These are phyloP conservation scores for Fusarium albosuccineum DNA, from an alignment of 2,329 filamentous ascomycete genomes.

Conservation along the genomic window DNA sequence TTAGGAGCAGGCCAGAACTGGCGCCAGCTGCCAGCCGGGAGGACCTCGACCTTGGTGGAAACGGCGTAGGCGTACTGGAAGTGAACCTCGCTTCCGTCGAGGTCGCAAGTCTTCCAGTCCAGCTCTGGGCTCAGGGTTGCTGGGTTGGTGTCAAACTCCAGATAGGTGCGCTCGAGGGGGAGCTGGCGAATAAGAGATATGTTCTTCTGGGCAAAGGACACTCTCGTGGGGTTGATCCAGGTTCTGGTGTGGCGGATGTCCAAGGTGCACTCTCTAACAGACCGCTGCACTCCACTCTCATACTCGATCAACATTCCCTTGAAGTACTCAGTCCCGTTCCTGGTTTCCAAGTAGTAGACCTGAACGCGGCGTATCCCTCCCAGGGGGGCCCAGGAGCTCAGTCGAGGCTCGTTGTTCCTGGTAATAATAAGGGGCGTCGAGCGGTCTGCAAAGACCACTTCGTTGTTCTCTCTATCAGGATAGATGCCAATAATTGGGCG, in stretches of 20 bases:
- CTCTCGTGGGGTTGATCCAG: not conserved
- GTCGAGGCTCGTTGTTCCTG: not conserved
- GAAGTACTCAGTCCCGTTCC: not conserved
- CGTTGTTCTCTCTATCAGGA: not conserved
- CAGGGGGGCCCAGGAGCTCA: conserved; percentile 8
- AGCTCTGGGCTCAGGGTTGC: too few relatives aligned
- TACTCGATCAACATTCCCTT: not conserved
- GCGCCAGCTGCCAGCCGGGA: conserved; percentile 3
- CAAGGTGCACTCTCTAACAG: not conserved
- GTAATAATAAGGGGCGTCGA: too few relatives aligned
- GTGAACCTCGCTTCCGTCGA: too few relatives aligned
- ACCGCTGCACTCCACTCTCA: conserved; percentile 3
- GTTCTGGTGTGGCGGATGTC: too few relatives aligned
- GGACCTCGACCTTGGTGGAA: not conserved
- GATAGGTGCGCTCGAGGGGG: too few relatives aligned
- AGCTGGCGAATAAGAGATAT: too few relatives aligned
- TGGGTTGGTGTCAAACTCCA: too few relatives aligned
- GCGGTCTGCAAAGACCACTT: too few relatives aligned
- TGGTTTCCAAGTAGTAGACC: not conserved
- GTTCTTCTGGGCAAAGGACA: not conserved
- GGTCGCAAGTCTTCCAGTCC: too few relatives aligned
- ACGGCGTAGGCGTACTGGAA: not conserved
- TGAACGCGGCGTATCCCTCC: not conserved
- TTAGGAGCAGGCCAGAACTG: not conserved
- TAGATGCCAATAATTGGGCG: rapidly evolving